Conservation (phyloP, 2,329 filamentous ascomycete species). For the Penicillium sp. region DNA sequence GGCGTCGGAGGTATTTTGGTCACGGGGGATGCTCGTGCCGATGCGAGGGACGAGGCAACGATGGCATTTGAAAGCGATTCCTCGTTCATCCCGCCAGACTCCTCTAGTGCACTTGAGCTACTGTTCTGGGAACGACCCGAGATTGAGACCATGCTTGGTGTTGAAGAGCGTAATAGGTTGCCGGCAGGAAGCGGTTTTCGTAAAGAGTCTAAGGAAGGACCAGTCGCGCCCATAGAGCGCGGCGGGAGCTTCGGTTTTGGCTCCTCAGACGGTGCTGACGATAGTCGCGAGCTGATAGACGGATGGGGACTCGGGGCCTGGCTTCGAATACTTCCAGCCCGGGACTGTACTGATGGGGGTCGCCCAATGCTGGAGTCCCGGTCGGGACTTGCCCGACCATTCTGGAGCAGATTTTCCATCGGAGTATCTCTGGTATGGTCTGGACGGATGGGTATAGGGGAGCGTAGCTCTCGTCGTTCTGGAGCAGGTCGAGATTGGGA, state of each 20-base stretch:
- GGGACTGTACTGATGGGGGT: conserved; percentile 13
- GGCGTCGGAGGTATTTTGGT: conserved; percentile 39
- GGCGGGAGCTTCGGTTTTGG: conserved; percentile 28
- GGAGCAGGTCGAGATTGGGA: conserved; percentile 11
- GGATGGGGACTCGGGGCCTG: conserved; percentile 14
- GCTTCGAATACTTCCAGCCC: conserved; percentile 9
- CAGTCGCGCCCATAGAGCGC: conserved; percentile 17
- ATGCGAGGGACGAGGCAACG: conserved; percentile 48
- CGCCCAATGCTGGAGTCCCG: conserved; percentile 4
- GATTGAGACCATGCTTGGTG: conserved; percentile 27
- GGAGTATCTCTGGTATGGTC: conserved; percentile 1
- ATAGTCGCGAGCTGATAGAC: conserved; percentile 14
- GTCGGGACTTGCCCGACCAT: conserved; percentile 12
- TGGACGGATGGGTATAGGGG: conserved; percentile 27
- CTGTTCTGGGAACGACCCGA: conserved; percentile 27
- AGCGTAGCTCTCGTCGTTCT: conserved; percentile 21
- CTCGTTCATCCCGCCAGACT: conserved; percentile 29
- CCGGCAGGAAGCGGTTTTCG: conserved; percentile 11
- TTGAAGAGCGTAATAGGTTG: conserved; percentile 20
- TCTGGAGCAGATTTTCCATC: conserved; percentile 13
- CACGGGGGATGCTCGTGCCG: conserved; percentile 41
- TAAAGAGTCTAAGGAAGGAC: conserved; percentile 11
- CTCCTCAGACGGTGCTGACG: conserved; percentile 18
- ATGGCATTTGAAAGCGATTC: conserved; percentile 47
- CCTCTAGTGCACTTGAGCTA: conserved; percentile 26